Evolutionary conservation across 2,329 filamentous ascomycete species (phyloP).

Genomic region (Dactylellina parvicollis): DNA sequence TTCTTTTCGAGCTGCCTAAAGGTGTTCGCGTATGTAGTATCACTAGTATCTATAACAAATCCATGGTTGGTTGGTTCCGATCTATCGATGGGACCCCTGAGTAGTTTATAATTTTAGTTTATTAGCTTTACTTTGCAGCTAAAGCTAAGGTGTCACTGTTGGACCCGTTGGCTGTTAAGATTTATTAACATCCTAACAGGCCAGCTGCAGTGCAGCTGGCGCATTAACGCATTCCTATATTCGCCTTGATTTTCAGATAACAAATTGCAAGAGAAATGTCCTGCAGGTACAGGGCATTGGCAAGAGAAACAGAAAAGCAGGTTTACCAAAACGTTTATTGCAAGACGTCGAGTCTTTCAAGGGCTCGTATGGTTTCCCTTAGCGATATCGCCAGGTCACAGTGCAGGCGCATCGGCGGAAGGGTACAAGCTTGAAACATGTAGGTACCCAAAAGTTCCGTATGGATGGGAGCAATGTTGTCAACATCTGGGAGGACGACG

Average conservation of each 20-base stretch:
- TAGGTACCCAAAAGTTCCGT: conserved; percentile 48
- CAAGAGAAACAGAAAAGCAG: background rate
- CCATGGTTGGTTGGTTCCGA: conserved; percentile 41
- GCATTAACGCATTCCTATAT: too few species aligned
- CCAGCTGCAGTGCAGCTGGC: too few species aligned
- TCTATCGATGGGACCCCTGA: conserved; percentile 22
- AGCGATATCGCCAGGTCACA: conserved; percentile 47
- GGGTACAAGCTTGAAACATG: conserved; percentile 37
- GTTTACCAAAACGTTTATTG: conserved; percentile 8
- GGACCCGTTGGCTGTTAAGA: too few species aligned
- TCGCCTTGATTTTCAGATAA: conserved; percentile 12
- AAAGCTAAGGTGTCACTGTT: too few species aligned
- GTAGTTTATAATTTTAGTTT: too few species aligned
- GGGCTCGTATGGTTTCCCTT: conserved; percentile 31
- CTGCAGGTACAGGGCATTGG: conserved; percentile 21
- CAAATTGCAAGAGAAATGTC: background rate
- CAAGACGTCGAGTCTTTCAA: too few species aligned
- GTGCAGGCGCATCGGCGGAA: conserved; percentile 21
- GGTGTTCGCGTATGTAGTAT: conserved; percentile 3
- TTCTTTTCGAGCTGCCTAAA: conserved; percentile 24
- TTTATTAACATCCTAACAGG: too few species aligned
- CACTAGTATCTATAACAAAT: conserved; percentile 1
- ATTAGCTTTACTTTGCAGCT: background rate
- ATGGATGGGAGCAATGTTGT: conserved; percentile 16
- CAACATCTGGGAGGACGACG: background rate